Base-by-base conservation (phyloP, 1,139 yeast species). In the Saccharomyces hybrid region DNA sequence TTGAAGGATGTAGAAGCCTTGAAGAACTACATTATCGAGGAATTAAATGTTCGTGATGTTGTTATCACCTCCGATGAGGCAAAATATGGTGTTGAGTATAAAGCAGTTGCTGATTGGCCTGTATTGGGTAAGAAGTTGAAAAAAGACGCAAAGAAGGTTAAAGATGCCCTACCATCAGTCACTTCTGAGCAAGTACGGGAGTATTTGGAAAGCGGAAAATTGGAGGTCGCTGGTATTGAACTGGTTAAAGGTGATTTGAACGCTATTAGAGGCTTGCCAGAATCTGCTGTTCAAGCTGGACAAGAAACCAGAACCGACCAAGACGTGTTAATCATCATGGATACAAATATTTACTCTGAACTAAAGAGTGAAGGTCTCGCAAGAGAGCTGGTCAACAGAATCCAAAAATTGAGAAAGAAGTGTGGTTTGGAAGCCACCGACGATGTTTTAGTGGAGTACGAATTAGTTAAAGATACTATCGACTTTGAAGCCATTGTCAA, bases 101-200 rank as follows among this genome's bases (percentile, higher is more conserved):
- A 81, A 58, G 97, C 93, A 50, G 95, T 88, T 71, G 99, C 99
- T 49, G 99, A 95, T 76, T 95, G 99, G 99, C 96, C 98, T 53
- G 89, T 90, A 16, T 81, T 95, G 63, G 99, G 99, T 75, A 93
- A 93, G 80, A 93, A 93, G 74, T 82, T 95, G 72, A 91, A 91
- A 82, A 84, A 84, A 70, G 98, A 91, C 67, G 95, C 88, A 61
- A 89, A 87, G 76, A 86, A 82, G 71, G 99, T 95, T 57, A 93
- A 93, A 79, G 95, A 85, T 68, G 98, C 95, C 27, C 80, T 95
- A 64, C 97, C 98, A 60, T 71, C 70, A 20, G 81, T 95, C 53
- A 73, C 93, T 31, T 86, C 96, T 23, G 87, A 78, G 23, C 90
- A 89, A 57, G 97, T 93, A 51, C 88, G 88, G 73, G 72, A 75